Evolutionary conservation across 2,329 filamentous ascomycete genomes (phyloP), one percentile per base, ranked within the genome.

Genomic region (Akanthomyces uredinophilus): DNA sequence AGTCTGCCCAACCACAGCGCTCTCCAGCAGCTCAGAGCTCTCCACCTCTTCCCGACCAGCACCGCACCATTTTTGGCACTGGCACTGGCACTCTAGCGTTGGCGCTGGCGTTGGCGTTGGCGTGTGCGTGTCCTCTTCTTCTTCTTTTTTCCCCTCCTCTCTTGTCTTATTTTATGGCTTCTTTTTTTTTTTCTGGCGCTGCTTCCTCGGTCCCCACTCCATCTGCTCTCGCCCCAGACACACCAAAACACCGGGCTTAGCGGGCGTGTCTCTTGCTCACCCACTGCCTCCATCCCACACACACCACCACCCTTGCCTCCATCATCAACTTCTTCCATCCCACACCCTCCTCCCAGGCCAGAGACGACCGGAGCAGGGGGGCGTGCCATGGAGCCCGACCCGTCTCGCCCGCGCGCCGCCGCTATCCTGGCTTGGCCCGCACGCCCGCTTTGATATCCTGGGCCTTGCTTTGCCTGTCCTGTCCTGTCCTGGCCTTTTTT

Each of bases 341-440:
- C 50, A 35, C 41, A 13, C 49, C 14, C 49, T 46, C 58, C 8
- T 24, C n/a, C 43, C 43, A 13, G 2, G 2, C 22, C 57, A 11
- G 8, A 7, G 27, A 22, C n/a, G n/a, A n/a, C n/a, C n/a, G 27
- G 10, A 6, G 18, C 6, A 32, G 44, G 18, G 57, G 57, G 57
- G 57, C 57, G 57, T 60, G 57, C 39, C 49, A 53, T 60, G 57
- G 49, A 60, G 22, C 60, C 60, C 60, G 60, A 62, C 60, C 60
- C 60, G 52, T 53, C 60, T 56, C 37, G 51, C 59, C 50, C 59
- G 59, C 59, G 59, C 59, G 50, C 41, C 60, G 51, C 43, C 52
- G 52, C 60, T 54, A 47, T 53, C 44, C 59, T 54, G 50, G 59
- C 58, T 47, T 18, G 39, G 43, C 59, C 59, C 46, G 46, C 57